These are phyloP conservation scores for Effrenium voratum DNA, from an alignment of 73 alveolate genomes.

Conservation along the genomic window DNA sequence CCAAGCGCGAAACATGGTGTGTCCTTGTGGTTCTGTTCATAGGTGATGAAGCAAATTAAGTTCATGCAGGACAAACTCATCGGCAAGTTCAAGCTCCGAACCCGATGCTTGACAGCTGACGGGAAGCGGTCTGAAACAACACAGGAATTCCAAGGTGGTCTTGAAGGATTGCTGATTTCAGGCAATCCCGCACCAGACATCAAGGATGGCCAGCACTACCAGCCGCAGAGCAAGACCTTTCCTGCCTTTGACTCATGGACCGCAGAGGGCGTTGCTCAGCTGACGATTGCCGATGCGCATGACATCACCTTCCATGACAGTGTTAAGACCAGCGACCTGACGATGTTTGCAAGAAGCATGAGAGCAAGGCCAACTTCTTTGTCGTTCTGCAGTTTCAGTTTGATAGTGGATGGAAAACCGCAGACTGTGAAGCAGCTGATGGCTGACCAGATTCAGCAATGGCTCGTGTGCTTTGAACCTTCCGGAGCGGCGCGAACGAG, in stretches of 20 bases:
- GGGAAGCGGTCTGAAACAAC: constrained; percentile 7
- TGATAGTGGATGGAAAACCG: constrained; percentile 39
- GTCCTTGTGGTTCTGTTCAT: too few species aligned
- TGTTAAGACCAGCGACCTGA: neutral
- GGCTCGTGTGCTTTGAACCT: constrained; percentile 66
- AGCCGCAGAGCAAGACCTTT: constrained; percentile 32
- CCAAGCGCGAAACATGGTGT: too few species aligned
- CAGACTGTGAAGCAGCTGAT: constrained; percentile 2
- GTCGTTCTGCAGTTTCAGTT: constrained; percentile 39
- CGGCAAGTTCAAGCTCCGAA: constrained; percentile 37
- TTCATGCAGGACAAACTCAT: constrained; percentile 21
- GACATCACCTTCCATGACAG: neutral
- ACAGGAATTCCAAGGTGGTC: constrained; percentile 23
- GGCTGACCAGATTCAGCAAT: constrained; percentile 42
- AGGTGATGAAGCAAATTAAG: too few species aligned
- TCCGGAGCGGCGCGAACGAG: too few species aligned
- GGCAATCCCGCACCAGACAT: constrained; percentile 42
- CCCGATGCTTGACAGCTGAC: constrained; percentile 37
- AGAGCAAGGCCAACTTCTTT: constrained; percentile 18
- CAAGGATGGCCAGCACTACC: constrained; percentile 49
- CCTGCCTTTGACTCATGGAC: constrained; percentile 70
- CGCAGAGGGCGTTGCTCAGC: constrained; percentile 24
- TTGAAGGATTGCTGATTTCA: constrained; percentile 40
- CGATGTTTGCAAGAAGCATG: constrained; percentile 58
- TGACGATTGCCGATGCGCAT: constrained; percentile 39